These are phyloP conservation scores for Tricholomella constricta DNA, from an alignment of 768 basidiomycete species.

Conservation along the genomic window DNA sequence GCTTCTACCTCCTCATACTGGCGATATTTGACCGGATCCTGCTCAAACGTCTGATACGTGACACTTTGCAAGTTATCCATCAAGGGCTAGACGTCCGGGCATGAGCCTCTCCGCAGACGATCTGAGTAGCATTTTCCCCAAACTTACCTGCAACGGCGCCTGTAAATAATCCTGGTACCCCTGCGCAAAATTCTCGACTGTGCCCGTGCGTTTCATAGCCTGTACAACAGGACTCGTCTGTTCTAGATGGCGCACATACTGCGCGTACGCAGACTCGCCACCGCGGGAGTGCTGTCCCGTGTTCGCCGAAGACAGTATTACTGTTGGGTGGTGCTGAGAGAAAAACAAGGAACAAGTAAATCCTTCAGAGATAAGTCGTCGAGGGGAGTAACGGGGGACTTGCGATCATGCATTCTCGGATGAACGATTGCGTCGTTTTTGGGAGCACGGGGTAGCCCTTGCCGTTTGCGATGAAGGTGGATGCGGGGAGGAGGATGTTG, in stretches of 20 bases:
- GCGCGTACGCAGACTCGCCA: conserved; percentile 84
- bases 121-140: too few species aligned
- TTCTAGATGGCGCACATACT: conserved; percentile 85
- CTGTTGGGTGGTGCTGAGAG: conserved; percentile 83
- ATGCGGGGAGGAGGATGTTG: conserved; percentile 84
- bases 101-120: neutral
- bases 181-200: conserved; percentile 87
- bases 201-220: conserved; percentile 64
- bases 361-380: conserved; percentile 4
- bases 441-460: conserved; percentile 97
- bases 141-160: conserved; percentile 82
- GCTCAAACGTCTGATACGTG: conserved; percentile 97
- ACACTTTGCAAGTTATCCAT: conserved; percentile 97
- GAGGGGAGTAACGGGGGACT: conserved; percentile 23
- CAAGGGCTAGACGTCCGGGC: conserved; percentile 61
- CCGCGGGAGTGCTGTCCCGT: conserved; percentile 72
- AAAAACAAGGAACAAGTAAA: conserved; percentile 21
- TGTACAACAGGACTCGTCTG: conserved; percentile 70
- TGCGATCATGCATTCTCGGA: conserved; percentile 87
- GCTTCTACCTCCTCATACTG: conserved; percentile 86
- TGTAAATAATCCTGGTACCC: conserved; percentile 97
- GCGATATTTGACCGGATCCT: conserved; percentile 95
- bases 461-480: conserved; percentile 91
- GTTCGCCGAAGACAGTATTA: conserved; percentile 76
- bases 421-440: conserved; percentile 89